A percentile compares a stretch with the other conserved stretches of the same genome.
Conservation (phyloP, 2,329 filamentous ascomycete species). For the Calonectria multiphialidica region DNA sequence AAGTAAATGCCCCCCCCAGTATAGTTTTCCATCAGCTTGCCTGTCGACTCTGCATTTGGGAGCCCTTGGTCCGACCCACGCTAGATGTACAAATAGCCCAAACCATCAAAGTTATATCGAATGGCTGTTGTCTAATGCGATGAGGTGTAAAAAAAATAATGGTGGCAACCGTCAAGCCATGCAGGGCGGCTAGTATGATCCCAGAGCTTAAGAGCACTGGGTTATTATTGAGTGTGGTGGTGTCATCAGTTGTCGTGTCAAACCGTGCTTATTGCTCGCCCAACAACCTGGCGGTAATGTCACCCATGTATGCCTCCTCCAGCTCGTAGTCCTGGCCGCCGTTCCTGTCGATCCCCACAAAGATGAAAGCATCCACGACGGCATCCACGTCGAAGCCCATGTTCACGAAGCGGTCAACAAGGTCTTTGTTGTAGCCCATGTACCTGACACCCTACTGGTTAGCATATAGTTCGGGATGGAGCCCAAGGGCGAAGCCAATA, state of each 20-base stretch:
- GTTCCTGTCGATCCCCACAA: conserved; percentile 83
- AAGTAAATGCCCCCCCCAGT: not conserved
- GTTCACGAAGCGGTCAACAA: conserved; percentile 85
- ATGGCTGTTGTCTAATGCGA: conserved; percentile 17
- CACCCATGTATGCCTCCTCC: conserved; percentile 91
- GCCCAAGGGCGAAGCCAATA: not conserved
- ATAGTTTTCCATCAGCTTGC: not conserved
- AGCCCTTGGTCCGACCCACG: not conserved
- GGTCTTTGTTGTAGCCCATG: conserved; percentile 85
- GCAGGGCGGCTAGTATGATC: conserved; percentile 18
- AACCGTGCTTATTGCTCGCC: conserved; percentile 72
- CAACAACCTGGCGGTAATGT: conserved; percentile 87
- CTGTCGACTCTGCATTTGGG: not conserved
- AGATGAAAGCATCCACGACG: conserved; percentile 88
- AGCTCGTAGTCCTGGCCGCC: conserved; percentile 85
- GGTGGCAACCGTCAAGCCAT: conserved; percentile 36
- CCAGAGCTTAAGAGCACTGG: not conserved
- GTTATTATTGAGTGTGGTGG: not conserved
- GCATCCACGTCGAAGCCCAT: conserved; percentile 93
- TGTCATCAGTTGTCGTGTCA: not conserved
- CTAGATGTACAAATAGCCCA: conserved; percentile 15
- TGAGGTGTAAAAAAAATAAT: conserved; percentile 32
- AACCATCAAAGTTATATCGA: conserved; percentile 5
- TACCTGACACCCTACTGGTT: conserved; percentile 66
- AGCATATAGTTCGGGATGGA: not conserved